These are phyloP conservation scores for Nicotiana tomentosiformis DNA, from an alignment of 257 asterid genomes.

Conservation along the genomic window DNA sequence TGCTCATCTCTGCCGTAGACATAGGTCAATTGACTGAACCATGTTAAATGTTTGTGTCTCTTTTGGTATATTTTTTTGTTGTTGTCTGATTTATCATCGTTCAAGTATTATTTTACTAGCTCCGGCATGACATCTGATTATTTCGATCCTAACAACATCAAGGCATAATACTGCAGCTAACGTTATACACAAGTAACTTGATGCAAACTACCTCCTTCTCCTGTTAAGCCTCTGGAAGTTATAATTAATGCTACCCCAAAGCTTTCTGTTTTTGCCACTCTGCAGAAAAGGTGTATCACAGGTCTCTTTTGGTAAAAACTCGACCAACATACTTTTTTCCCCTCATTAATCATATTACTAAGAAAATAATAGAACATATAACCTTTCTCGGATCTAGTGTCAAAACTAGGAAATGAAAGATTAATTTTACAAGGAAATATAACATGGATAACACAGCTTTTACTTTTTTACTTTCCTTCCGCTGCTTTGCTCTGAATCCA, in stretches of 20 bases:
- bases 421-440: not conserved
- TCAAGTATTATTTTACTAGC: too few relatives aligned
- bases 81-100: too few relatives aligned
- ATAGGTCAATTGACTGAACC: too few relatives aligned
- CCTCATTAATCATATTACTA: too few relatives aligned
- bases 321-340: too few relatives aligned
- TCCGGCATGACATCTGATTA: too few relatives aligned
- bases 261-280: constrained; percentile 54
- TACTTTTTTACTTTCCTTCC: not conserved
- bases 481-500: not conserved
- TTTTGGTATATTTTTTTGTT: too few relatives aligned
- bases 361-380: too few relatives aligned
- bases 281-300: constrained; percentile 20
- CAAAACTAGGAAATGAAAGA: not conserved
- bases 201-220: constrained; percentile 41
- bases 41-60: too few relatives aligned
- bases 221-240: constrained; percentile 84
- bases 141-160: too few relatives aligned
- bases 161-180: not conserved
- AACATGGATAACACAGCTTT: not conserved
- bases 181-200: not conserved
- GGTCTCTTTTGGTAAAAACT: not conserved
- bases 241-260: constrained; percentile 79
- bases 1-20: too few relatives aligned
- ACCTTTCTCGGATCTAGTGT: too few relatives aligned